Evolutionary conservation across 2,329 filamentous ascomycete species (phyloP).

Genomic region (Xylaria sp.): DNA sequence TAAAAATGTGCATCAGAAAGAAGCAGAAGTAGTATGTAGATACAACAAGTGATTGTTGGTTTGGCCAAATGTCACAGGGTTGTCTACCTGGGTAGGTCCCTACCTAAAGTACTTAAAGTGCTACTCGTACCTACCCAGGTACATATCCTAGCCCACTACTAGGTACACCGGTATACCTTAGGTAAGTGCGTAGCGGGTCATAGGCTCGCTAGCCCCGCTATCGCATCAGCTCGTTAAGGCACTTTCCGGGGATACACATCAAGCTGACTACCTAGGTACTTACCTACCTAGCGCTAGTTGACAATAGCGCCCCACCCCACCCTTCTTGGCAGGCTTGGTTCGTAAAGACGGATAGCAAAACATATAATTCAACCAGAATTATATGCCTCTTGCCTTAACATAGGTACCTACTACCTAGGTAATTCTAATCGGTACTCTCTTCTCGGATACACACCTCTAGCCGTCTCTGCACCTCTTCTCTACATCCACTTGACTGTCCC

Average conservation of each 20-base stretch:
- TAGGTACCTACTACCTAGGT: neutral
- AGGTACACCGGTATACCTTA: neutral
- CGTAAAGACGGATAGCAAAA: neutral
- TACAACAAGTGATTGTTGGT: conserved; percentile 5
- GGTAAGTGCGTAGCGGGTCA: no score
- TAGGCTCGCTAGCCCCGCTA: neutral
- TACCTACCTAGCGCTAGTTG: neutral
- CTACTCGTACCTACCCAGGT: neutral
- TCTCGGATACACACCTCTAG: neutral
- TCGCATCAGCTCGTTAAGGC: neutral
- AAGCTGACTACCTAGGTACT: neutral
- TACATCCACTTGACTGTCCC: neutral
- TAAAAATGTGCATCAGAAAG: neutral
- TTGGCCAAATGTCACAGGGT: neutral
- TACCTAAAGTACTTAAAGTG: neutral
- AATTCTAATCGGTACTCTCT: neutral
- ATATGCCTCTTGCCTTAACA: neutral
- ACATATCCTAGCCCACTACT: no score
- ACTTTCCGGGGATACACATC: neutral
- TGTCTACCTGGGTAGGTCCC: neutral
- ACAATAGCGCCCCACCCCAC: neutral
- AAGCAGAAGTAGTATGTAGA: neutral
- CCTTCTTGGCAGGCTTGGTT: no score
- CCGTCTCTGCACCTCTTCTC: conserved; percentile 1
- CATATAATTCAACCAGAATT: neutral